Percentiles rank a stretch among this genome's conserved stretches.
Conservation (phyloP, 2,329 filamentous ascomycete genomes). For the Parastagonospora nodorum region DNA sequence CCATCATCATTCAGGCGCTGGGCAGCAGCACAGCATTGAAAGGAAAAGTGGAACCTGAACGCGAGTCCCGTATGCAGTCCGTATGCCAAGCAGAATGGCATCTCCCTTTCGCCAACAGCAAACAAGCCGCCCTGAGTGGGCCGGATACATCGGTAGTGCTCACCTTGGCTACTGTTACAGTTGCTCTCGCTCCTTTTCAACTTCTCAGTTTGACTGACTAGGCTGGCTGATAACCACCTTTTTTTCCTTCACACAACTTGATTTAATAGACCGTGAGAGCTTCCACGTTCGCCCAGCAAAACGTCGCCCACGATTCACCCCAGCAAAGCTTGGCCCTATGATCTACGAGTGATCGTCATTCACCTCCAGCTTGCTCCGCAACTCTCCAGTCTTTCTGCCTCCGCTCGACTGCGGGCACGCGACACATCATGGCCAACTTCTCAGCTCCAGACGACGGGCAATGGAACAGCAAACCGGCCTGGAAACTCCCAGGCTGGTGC, state of each 20-base stretch:
- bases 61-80: not conserved
- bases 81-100: not conserved
- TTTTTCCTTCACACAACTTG: not conserved
- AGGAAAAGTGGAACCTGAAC: not conserved
- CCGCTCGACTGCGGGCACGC: not conserved
- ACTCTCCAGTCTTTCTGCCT: not conserved
- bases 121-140: not conserved
- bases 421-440: conserved; percentile 16
- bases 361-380: not conserved
- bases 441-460: conserved; percentile 20
- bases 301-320: too few relatives aligned
- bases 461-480: conserved; percentile 50
- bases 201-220: not conserved
- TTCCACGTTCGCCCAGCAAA: not conserved
- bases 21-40: not conserved
- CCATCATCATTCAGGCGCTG: too few relatives aligned
- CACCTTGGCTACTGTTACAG: not conserved
- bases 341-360: not conserved
- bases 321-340: not conserved
- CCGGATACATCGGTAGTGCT: not conserved
- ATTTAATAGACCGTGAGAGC: not conserved
- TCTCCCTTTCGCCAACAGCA: not conserved
- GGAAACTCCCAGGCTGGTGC: conserved; percentile 50
- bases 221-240: not conserved
- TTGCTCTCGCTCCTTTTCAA: not conserved